Evolutionary conservation across 2,329 filamentous ascomycete species (phyloP), one percentile per base, ranked within the genome.

Genomic region (Lachnellula hyalina): DNA sequence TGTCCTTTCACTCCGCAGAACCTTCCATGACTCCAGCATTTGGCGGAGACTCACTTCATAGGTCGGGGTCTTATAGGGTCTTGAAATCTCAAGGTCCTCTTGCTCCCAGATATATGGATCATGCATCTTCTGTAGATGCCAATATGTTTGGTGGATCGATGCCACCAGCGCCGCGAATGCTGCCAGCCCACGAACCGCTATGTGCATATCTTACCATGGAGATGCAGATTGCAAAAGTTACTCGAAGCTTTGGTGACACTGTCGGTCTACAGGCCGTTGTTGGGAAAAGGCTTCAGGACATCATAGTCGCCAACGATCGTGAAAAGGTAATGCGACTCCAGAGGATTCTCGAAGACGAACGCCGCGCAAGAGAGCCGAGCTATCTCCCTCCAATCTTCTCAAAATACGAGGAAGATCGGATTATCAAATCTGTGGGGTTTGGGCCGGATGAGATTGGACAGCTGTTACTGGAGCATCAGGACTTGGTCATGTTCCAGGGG

Each of bases 311-410:
- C 0, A 68, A 69, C 32, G 83, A 86, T 46, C 74, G 76, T 12
- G 78, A 82, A 1, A 81, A 77, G 56, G 71, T 84, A 4, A 63
- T 71, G 41, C 70, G 70, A 8, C 68, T 84, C 45, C 78, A 81
- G 60, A 74, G 73, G 47, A 73, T 75, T 49, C 73, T 87, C 47
- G 75, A 81, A 51, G 77, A 79, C 15, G 83, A 86, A 50, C 60
- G 70, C 60, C 81, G 83, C 56, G 71, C 74, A 34, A 73, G 76
- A 60, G 81, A 70, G 47, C 82, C 83, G 17, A 82, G 81, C 46
- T 85, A 86, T 65, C 73, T 86, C 19, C 83, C 83, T 4, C 83
- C 83, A 1, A 85, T 86, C n/a, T 77, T 82, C 56, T 76, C 54
- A 38, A 77, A 77, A 59, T 71, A 75, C 47, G 77, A 81, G 54